These are phyloP conservation scores for Aphanomyces euteiches DNA, from an alignment of 352 stramenopile species.

Conservation along the genomic window DNA sequence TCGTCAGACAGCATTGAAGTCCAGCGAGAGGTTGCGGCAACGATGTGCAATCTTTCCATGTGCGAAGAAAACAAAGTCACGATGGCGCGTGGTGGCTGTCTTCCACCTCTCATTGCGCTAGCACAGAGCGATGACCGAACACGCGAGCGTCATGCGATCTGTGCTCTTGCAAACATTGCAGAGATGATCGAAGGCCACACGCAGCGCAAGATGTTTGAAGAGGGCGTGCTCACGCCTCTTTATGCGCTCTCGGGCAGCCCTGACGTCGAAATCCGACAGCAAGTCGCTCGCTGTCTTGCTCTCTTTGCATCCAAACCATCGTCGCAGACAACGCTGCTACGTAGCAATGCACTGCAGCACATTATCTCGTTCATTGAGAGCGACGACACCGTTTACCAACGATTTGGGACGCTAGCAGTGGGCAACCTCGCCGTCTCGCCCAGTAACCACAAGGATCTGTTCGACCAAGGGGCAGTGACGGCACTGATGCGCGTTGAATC, in stretches of 20 bases:
- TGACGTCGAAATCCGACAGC: constrained; percentile 87
- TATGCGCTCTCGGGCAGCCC: constrained; percentile 72
- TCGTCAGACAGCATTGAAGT: constrained; percentile 90
- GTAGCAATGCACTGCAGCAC: constrained; percentile 80
- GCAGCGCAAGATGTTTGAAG: constrained; percentile 93
- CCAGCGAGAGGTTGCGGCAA: constrained; percentile 93
- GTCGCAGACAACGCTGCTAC: constrained; percentile 86
- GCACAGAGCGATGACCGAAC: constrained; percentile 82
- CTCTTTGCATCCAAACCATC: constrained; percentile 91
- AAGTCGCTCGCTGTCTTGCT: constrained; percentile 89
- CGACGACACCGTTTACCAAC: constrained; percentile 78
- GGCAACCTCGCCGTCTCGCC: constrained; percentile 87
- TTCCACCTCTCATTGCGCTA: constrained; percentile 89
- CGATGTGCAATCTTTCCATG: constrained; percentile 93
- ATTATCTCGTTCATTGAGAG: constrained; percentile 81
- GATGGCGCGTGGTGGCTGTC: constrained; percentile 91
- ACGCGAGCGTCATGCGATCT: constrained; percentile 90
- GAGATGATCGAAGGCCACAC: constrained; percentile 95
- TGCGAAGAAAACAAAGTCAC: constrained; percentile 95
- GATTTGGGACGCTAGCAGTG: constrained; percentile 89
- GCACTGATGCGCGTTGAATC: constrained; percentile 86
- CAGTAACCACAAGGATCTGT: constrained; percentile 89
- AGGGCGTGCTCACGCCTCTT: constrained; percentile 86
- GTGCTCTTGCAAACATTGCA: constrained; percentile 92
- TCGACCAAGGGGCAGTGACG: constrained; percentile 87